A percentile compares a stretch with the other conserved stretches of the same genome.
These are phyloP conservation scores for Termitomyces sp. DNA, from an alignment of 768 basidiomycete species.

Conservation along the genomic window DNA sequence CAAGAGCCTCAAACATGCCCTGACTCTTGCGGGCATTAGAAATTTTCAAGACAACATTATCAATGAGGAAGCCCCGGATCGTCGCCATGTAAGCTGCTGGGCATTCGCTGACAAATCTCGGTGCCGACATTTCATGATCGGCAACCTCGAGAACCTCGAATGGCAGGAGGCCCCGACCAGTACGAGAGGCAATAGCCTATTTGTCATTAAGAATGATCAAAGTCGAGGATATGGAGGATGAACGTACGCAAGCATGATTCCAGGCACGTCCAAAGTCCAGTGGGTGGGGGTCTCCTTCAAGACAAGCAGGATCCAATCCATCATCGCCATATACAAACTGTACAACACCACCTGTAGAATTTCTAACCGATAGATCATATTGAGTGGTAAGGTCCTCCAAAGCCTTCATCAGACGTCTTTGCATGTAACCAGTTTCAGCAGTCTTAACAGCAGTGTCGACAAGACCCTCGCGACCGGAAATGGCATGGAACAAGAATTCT, in stretches of 20 bases:
- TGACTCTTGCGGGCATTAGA: conserved; percentile 63
- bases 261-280: conserved; percentile 86
- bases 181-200: conserved; percentile 60
- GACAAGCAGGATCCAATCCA: conserved; percentile 91
- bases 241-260: conserved; percentile 57
- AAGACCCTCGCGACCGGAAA: conserved; percentile 96
- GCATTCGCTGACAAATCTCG: conserved; percentile 65
- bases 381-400: conserved; percentile 95
- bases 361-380: conserved; percentile 94
- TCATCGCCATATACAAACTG: conserved; percentile 98
- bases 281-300: conserved; percentile 94
- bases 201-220: not conserved
- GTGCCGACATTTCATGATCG: conserved; percentile 51
- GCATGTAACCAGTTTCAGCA: conserved; percentile 99
- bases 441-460: conserved; percentile 99
- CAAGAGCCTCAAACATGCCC: conserved; percentile 82
- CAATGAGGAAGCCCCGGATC: conserved; percentile 65
- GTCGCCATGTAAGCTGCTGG: conserved; percentile 64
- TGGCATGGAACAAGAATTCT: conserved; percentile 98
- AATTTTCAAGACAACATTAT: conserved; percentile 61
- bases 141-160: conserved; percentile 80
- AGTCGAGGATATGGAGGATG: not conserved
- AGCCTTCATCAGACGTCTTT: conserved; percentile 97
- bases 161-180: conserved; percentile 68
- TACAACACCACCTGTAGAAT: conserved; percentile 90